phyloP scores from a whole-genome alignment of 192 early-diverging fungal species.

The Jimgerdemannia lactiflua region DNA sequence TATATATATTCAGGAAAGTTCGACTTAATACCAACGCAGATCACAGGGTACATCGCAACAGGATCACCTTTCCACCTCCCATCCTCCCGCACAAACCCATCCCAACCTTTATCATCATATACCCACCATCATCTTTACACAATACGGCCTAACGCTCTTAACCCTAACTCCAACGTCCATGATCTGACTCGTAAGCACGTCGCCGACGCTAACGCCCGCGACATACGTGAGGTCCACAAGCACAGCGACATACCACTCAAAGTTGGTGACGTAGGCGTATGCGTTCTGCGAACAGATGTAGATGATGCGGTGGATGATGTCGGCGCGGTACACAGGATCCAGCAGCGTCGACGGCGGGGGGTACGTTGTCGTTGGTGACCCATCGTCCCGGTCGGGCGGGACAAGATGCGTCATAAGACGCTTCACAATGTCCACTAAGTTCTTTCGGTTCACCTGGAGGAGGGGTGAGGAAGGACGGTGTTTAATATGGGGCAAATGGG shows the following conservation, averaged over 20 bases:
- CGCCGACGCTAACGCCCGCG: conserved; percentile 73
- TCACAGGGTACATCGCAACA: neutral
- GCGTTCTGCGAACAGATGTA: conserved; percentile 80
- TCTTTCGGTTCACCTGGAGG: conserved; percentile 67
- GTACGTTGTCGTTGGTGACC: conserved; percentile 17
- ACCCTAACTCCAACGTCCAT: conserved; percentile 92
- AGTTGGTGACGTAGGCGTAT: conserved; percentile 83
- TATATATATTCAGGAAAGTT: neutral
- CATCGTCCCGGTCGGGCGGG: conserved; percentile 36
- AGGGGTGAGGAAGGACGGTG: neutral
- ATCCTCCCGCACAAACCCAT: neutral
- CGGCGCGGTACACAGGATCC: conserved; percentile 71
- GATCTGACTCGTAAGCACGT: conserved; percentile 66
- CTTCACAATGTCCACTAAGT: conserved; percentile 80
- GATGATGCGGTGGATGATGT: conserved; percentile 82
- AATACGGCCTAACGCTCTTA: conserved; percentile 73
- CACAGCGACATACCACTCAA: conserved; percentile 94
- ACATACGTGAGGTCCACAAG: conserved; percentile 77
- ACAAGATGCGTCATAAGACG: conserved; percentile 77
- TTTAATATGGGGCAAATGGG: neutral
- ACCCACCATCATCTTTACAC: conserved; percentile 71
- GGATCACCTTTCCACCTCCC: neutral
- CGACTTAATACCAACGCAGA: neutral
- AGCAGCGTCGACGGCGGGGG: conserved; percentile 35
- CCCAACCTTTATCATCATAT: neutral